Evolutionary conservation across 1,284 basidiomycete genomes (phyloP), one percentile per base, ranked within the genome.

Genomic region (Cutaneotrichosporon arboriforme): DNA sequence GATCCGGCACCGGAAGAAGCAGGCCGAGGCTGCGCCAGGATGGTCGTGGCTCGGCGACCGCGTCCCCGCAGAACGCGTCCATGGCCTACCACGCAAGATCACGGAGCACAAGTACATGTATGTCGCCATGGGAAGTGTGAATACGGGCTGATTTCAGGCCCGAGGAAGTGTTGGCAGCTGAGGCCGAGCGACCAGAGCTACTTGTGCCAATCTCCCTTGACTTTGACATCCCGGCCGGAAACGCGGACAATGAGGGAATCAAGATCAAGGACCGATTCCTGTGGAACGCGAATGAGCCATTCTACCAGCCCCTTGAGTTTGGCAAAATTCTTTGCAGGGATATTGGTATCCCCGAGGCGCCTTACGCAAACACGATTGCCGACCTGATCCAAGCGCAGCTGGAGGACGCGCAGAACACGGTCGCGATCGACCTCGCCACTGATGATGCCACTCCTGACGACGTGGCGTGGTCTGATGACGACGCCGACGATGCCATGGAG

Each of bases 151-250:
- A 59, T 45, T 10, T 37, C 66, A 90, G 88, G 42, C 74, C 85
- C 1, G 79, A 81, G 51, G 84, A 88, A 23, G 74, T 79, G n/a
- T 70, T 91, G 34, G 81, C 85, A 40, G 69, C 71, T 12, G 84
- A 88, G 66, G 86, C 87, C 0, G 70, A 78, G 43, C 80, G 79
- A 57, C 80, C 83, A 21, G 81, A 86, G 4, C 78, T 85, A 2
- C 82, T 94, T 22, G 84, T 97, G 4, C 94, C 94, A 9, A 90
- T 98, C 59, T 86, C 89, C 44, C 86, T 98, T 54, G 93, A 97
- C 66, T 85, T 97, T 62, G 92, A 97, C 69, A 92, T 92, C 4
- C 87, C 91, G 8, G 58, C 57, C 13, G 51, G 47, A 3, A 60
- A 57, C 34, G 58, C 56, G 17, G 65, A 69, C 40, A 63, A 60